Percentiles rank a stretch among this genome's conserved stretches.
These are phyloP conservation scores for Aspergillus awamori DNA, from an alignment of 2,329 filamentous ascomycete genomes.

Conservation along the genomic window DNA sequence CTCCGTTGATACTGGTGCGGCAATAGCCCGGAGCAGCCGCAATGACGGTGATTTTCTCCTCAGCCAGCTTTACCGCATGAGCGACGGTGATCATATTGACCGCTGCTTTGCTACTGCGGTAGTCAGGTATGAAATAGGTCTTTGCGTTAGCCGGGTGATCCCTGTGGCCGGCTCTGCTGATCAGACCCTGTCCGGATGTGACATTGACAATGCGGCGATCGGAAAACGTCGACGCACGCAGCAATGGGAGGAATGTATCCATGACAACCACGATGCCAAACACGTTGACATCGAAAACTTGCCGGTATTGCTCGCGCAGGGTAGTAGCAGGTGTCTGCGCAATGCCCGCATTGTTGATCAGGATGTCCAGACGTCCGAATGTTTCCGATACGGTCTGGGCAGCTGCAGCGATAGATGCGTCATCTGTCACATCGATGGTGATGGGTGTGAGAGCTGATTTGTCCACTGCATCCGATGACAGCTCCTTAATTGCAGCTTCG, in stretches of 20 bases:
- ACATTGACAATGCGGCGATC: conserved; percentile 19
- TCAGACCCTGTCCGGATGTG: conserved; percentile 10
- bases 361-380: conserved; percentile 9
- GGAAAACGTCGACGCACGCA: conserved; percentile 13
- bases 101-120: conserved; percentile 8
- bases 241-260: conserved; percentile 8
- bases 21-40: conserved; percentile 9
- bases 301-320: conserved; percentile 6
- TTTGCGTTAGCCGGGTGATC: not conserved
- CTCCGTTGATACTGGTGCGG: not conserved
- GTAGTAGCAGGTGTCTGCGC: not conserved
- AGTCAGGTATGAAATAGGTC: conserved; percentile 1
- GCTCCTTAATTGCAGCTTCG: not conserved
- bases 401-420: conserved; percentile 3
- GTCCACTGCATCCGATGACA: not conserved
- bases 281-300: conserved; percentile 7
- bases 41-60: conserved; percentile 4
- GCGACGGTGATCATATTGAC: conserved; percentile 8
- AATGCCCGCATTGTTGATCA: conserved; percentile 13
- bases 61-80: not conserved
- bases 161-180: conserved; percentile 9
- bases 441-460: conserved; percentile 5
- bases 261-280: conserved; percentile 7
- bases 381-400: not conserved
- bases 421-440: conserved; percentile 1